Evolutionary conservation across 1,139 yeast species (phyloP).

Genomic region (Hemisphaericaspora lyxosophila): DNA sequence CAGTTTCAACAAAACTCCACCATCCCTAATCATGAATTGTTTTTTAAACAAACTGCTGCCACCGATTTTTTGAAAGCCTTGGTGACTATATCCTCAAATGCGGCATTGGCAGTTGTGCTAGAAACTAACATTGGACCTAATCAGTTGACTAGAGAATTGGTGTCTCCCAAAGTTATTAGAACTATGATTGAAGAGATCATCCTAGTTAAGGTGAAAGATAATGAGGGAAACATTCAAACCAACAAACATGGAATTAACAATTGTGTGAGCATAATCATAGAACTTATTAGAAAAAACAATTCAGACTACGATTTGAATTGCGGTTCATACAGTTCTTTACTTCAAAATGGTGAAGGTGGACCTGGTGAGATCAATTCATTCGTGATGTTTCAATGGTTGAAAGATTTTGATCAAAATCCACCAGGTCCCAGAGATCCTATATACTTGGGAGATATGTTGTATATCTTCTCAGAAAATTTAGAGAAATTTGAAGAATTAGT

Average conservation of each 20-base stretch:
- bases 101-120: slow-evolving; percentile 46
- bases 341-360: slow-evolving; percentile 31
- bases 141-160: slow-evolving; percentile 46
- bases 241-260: slow-evolving; percentile 50
- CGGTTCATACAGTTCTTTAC: slow-evolving; percentile 38
- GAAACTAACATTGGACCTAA: slow-evolving; percentile 52
- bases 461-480: slow-evolving; percentile 40
- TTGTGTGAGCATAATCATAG: slow-evolving; percentile 49
- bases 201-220: slow-evolving; percentile 21
- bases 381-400: slow-evolving; percentile 49
- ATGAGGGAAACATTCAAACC: slow-evolving; percentile 21
- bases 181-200: slow-evolving; percentile 44
- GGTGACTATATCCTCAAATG: slow-evolving; percentile 84
- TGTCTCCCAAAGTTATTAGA: slow-evolving; percentile 35
- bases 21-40: slow-evolving; percentile 34
- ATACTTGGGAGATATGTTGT: slow-evolving; percentile 45
- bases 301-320: slow-evolving; percentile 50
- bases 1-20: slow-evolving; percentile 25
- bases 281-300: slow-evolving; percentile 47
- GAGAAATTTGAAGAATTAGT: slow-evolving; percentile 31
- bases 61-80: slow-evolving; percentile 94
- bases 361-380: slow-evolving; percentile 42
- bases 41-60: slow-evolving; percentile 86
- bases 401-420: slow-evolving; percentile 49
- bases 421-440: slow-evolving; percentile 50